phyloP scores from a whole-genome alignment of 345 rosid species.

The Salix purpurea region DNA sequence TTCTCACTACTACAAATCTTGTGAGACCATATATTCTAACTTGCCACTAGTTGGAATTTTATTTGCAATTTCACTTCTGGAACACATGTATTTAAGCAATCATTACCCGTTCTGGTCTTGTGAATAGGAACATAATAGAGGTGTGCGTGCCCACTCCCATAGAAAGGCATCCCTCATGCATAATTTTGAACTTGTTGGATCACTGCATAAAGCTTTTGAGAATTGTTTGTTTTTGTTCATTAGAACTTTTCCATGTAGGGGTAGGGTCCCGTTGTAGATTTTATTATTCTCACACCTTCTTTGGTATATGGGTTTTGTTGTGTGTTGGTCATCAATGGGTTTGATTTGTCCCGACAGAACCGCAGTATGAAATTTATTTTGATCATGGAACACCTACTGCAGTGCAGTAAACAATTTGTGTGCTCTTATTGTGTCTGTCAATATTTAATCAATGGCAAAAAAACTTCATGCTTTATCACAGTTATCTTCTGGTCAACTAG shows the following conservation, averaged over 20 bases:
- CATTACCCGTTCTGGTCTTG: neutral
- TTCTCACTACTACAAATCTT: neutral
- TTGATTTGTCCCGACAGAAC: neutral
- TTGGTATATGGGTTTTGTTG: neutral
- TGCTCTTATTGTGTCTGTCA: neutral
- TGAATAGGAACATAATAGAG: neutral
- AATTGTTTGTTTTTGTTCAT: neutral
- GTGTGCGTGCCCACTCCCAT: neutral
- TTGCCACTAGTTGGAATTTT: neutral
- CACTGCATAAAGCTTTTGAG: neutral
- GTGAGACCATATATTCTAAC: neutral
- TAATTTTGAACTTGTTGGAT: neutral
- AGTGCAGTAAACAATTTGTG: neutral
- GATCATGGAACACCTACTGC: neutral
- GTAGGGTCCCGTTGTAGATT: neutral
- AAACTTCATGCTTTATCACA: slow-evolving; percentile 24
- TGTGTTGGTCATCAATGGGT: neutral
- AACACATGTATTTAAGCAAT: neutral
- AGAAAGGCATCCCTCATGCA: neutral
- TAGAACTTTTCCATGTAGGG: neutral
- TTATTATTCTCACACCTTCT: neutral
- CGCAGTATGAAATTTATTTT: neutral
- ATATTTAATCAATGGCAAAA: slow-evolving; percentile 3
- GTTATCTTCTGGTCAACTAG: slow-evolving; percentile 42
- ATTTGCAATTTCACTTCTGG: neutral